Evolutionary conservation across 305 asterid genomes (phyloP).

Genomic region (Solanum hybrid): DNA sequence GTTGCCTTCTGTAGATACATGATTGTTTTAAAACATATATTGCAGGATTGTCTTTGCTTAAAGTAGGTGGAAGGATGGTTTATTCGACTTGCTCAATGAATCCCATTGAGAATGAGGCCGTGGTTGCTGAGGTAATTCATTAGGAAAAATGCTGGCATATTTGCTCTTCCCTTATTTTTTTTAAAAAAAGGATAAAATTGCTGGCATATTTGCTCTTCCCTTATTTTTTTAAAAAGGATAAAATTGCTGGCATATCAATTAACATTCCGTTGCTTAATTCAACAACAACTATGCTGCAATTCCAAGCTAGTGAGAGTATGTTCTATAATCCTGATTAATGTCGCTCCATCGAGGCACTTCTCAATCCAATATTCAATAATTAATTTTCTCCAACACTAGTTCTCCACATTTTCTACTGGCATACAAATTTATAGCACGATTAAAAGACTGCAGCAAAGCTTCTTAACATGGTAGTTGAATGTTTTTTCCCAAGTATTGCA

Average conservation of each 20-base stretch:
- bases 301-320: background rate
- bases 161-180: background rate
- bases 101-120: slow-evolving; percentile 94
- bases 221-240: background rate
- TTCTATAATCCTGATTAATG: background rate
- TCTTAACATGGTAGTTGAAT: background rate
- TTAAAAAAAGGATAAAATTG: background rate
- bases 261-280: background rate
- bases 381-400: background rate
- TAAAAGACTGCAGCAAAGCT: background rate
- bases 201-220: background rate
- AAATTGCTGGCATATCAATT: background rate
- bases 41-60: slow-evolving; percentile 87
- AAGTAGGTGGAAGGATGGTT: slow-evolving; percentile 93
- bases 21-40: background rate
- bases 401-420: background rate
- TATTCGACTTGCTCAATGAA: slow-evolving; percentile 97
- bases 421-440: background rate
- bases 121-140: slow-evolving; percentile 77
- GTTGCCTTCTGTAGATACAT: background rate
- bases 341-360: background rate
- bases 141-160: background rate
- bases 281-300: background rate
- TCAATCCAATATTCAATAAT: background rate
- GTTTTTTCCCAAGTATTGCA: background rate